Base-by-base conservation (phyloP, 2,329 filamentous ascomycete species). In the Fusarium palustre region DNA sequence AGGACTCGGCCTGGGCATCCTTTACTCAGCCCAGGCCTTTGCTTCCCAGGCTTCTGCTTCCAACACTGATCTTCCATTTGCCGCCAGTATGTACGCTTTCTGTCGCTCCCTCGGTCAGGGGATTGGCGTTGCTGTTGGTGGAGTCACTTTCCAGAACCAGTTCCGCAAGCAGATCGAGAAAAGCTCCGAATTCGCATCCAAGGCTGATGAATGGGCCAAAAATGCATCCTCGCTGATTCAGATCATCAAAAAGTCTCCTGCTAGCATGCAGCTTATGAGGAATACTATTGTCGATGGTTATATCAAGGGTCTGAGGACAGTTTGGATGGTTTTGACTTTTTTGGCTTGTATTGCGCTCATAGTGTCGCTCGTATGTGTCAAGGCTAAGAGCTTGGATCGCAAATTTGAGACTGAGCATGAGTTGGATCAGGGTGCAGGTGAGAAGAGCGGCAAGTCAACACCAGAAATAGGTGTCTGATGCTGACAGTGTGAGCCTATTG, bases 81-180 rank as follows among this genome's bases (percentile, higher is more conserved):
- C 89, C 41, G 85, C 88, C 2, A 89, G 87, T 13, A 87, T 92
- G 81, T 91, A 90, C 78, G 86, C 85, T 55, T 92, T 93, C 80
- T 73, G 63, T 39, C 65, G 71, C n/a, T 84, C 86, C 2, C 84
- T 92, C 25, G 90, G 90, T 1, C 88, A 91, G 74, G 83, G 86
- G 0, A 78, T 92, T 12, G 90, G 90, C 25, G 87, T 92, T 4
- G 89, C 90, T 3, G 82, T 91, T 53, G 87, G 88, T 3, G 90
- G 90, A 5, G 88, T 90, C 33, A 84, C 91, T 55, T 92, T 92
- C 79, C 89, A 92, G 77, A 92, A 92, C 68, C 82, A 84, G 59
- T 86, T 90, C 78, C 80, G 79, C 55, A 78, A 77, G 45, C 84
- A 86, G 64, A 76, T 91, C 45, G 68, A 80, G 16, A 80, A 76